A percentile compares a stretch with the other conserved stretches of the same genome.
phyloP scores from a whole-genome alignment of 2,329 filamentous ascomycete genomes.

The Penicillium polonicum region DNA sequence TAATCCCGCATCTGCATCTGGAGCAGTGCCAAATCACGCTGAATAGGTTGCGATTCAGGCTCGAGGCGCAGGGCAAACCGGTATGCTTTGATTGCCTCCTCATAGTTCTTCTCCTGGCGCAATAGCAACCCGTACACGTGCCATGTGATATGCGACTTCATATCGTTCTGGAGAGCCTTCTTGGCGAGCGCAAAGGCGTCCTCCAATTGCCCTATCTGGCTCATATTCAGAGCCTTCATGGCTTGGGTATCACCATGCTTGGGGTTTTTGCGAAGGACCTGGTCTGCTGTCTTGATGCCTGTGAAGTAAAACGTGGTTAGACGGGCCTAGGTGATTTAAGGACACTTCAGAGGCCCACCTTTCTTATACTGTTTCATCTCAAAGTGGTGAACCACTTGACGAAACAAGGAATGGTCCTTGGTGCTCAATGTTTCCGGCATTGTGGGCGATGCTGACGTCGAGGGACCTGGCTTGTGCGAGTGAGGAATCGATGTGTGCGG shows the following conservation, averaged over 20 bases:
- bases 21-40: constrained; percentile 86
- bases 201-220: constrained; percentile 84
- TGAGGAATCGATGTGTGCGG: constrained; percentile 38
- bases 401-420: constrained; percentile 93
- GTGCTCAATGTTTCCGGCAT: constrained; percentile 56
- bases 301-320: constrained; percentile 23
- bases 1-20: constrained; percentile 98
- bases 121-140: constrained; percentile 97
- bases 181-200: constrained; percentile 94
- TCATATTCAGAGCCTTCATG: constrained; percentile 98
- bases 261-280: constrained; percentile 91
- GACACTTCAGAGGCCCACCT: constrained; percentile 44
- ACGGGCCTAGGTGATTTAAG: constrained; percentile 7
- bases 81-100: constrained; percentile 98
- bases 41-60: constrained; percentile 91
- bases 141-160: constrained; percentile 99
- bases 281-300: constrained; percentile 92
- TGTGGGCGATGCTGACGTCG: constrained; percentile 34
- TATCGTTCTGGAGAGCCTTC: constrained; percentile 87
- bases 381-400: constrained; percentile 91
- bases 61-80: constrained; percentile 91
- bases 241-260: constrained; percentile 98
- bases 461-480: constrained; percentile 33
- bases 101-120: constrained; percentile 92
- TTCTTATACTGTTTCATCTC: constrained; percentile 99